Conservation (phyloP, 345 rosid genomes). For the Populus euphratica region DNA sequence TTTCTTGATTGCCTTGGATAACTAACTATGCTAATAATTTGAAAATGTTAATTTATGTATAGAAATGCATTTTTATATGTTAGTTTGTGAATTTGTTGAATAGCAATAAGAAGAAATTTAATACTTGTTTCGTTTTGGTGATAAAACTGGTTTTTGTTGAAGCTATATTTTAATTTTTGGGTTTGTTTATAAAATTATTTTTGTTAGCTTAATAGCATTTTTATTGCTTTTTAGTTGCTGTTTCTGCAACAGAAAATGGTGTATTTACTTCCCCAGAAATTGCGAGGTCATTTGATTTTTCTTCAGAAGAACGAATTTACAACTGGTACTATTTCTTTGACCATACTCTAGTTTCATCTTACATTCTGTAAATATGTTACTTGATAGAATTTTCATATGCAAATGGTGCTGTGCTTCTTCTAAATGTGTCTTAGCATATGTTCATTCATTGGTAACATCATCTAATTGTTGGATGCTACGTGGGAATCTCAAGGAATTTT, state of each 20-base stretch:
- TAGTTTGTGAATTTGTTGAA: too few species aligned
- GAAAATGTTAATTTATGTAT: too few species aligned
- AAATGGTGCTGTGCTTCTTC: neutral
- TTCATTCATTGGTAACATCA: neutral
- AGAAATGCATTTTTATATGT: too few species aligned
- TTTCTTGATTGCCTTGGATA: too few species aligned
- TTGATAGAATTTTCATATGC: neutral
- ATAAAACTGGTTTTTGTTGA: too few species aligned
- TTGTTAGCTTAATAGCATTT: neutral
- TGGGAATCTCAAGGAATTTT: conserved; percentile 97
- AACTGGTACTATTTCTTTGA: conserved; percentile 48
- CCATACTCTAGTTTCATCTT: neutral
- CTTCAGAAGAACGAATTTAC: conserved; percentile 84
- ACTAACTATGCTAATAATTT: too few species aligned
- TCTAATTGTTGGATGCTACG: conserved; percentile 43
- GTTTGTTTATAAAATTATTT: too few species aligned
- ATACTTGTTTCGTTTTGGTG: too few species aligned
- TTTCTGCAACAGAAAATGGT: conserved; percentile 49
- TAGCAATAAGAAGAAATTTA: too few species aligned
- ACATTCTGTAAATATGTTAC: neutral
- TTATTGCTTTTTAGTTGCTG: conserved; percentile 43
- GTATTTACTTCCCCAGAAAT: conserved; percentile 69
- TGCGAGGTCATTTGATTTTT: conserved; percentile 80
- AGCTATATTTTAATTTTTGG: too few species aligned
- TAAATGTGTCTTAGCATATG: neutral